Evolutionary conservation across 1,284 basidiomycete genomes (phyloP).

Genomic region (Fomitopsis schrenkii): DNA sequence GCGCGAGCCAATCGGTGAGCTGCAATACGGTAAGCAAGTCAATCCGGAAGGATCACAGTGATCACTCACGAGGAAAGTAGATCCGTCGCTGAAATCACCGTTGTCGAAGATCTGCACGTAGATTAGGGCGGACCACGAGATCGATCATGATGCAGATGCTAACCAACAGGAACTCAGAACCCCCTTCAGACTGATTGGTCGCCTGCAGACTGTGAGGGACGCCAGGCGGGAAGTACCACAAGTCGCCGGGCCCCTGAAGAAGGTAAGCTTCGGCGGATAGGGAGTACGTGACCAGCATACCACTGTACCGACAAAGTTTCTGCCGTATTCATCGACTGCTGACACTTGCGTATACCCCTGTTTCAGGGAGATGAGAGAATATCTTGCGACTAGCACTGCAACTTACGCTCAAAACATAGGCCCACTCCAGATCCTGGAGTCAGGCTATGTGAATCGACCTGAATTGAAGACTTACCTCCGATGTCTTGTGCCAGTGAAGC

Average conservation of each 20-base stretch:
- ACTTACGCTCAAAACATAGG: constrained; percentile 54
- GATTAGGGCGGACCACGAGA: neutral
- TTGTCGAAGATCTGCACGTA: constrained; percentile 52
- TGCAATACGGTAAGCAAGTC: constrained; percentile 15
- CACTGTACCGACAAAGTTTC: constrained; percentile 56
- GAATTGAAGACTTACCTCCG: neutral
- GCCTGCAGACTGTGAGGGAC: constrained; percentile 55
- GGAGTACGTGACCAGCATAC: constrained; percentile 10
- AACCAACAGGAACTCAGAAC: constrained; percentile 26
- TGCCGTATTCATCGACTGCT: constrained; percentile 55
- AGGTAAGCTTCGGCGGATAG: neutral
- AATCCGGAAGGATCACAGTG: neutral
- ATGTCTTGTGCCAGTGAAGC: constrained; percentile 68
- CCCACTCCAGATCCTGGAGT: constrained; percentile 42
- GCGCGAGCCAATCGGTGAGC: constrained; percentile 64
- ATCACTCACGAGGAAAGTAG: constrained; percentile 53
- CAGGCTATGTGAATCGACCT: neutral
- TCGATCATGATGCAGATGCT: neutral
- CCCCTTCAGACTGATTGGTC: constrained; percentile 47
- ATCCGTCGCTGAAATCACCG: constrained; percentile 63
- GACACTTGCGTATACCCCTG: constrained; percentile 64
- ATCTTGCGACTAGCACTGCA: neutral
- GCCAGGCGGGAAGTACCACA: constrained; percentile 72
- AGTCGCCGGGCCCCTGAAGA: constrained; percentile 31
- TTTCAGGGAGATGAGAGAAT: neutral